These are phyloP conservation scores for Aurantiochytrium sp. DNA, from an alignment of 108 stramenopile species.

Conservation along the genomic window DNA sequence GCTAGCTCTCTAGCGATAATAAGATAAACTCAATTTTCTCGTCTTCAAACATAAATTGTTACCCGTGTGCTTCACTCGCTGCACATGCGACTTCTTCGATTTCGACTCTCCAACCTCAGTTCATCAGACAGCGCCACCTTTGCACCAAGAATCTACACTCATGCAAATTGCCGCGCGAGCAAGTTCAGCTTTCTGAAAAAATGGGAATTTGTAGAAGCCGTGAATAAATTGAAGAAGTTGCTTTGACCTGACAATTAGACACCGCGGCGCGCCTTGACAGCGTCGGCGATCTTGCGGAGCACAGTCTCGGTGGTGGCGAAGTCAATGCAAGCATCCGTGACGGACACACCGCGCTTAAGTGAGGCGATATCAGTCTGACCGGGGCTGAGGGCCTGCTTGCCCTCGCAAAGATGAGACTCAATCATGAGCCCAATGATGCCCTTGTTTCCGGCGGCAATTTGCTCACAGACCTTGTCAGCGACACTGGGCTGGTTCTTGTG, in stretches of 20 bases:
- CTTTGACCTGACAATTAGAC: background rate
- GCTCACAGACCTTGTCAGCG: background rate
- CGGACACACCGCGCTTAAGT: background rate
- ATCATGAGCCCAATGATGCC: slow-evolving; percentile 13
- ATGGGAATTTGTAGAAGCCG: no score
- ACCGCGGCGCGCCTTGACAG: background rate
- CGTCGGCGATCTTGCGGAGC: background rate
- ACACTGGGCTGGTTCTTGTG: slow-evolving; percentile 3
- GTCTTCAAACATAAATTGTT: no score
- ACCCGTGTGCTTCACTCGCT: no score
- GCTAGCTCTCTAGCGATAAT: no score
- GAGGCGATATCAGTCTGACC: background rate
- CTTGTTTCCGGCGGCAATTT: background rate
- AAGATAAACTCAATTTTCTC: no score
- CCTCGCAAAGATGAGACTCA: background rate
- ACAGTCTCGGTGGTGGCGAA: background rate
- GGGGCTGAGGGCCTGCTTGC: background rate
- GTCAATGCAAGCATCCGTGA: slow-evolving; percentile 2
- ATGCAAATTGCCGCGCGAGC: no score
- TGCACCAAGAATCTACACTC: no score
- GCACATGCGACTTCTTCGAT: no score
- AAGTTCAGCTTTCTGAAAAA: no score
- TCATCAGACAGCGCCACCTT: no score
- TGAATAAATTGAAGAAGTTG: no score
- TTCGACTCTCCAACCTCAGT: no score